Evolutionary conservation across 163 green algal genomes (phyloP).

Genomic region (Volvox carteri): DNA sequence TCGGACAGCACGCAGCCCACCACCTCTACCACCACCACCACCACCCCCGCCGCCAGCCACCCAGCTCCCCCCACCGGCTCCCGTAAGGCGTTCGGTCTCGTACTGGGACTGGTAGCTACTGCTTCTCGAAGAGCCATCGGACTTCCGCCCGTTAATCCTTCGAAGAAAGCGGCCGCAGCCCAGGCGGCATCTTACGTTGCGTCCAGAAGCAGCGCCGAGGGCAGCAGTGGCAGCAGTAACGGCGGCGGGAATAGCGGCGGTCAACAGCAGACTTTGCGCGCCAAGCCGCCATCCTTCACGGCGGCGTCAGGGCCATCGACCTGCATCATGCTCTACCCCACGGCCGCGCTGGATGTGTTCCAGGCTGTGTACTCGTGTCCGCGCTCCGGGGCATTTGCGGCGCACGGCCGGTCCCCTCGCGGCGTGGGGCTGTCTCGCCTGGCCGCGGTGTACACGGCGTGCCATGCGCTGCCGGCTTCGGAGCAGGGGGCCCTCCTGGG

Average conservation of each 20-base stretch:
- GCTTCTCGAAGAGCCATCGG: background rate
- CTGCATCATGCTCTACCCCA: conserved; percentile 22
- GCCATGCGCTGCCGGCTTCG: conserved; percentile 36
- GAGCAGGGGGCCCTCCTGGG: conserved; percentile 16
- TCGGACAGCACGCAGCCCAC: background rate
- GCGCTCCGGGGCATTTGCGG: conserved; percentile 62
- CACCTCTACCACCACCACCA: background rate
- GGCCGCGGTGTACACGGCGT: background rate
- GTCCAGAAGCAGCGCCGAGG: background rate
- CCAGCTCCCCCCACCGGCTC: background rate
- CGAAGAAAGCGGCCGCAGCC: background rate
- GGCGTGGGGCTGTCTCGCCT: conserved; percentile 56
- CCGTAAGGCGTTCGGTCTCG: background rate
- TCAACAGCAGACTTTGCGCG: background rate
- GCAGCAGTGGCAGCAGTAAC: background rate
- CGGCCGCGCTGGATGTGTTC: conserved; percentile 9
- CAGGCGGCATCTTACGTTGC: background rate
- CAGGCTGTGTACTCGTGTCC: conserved; percentile 13
- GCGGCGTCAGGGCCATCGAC: conserved; percentile 14
- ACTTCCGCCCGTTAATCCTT: background rate
- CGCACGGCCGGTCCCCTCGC: conserved; percentile 58
- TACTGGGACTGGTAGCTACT: background rate
- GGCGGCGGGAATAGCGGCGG: background rate
- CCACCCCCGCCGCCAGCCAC: background rate
- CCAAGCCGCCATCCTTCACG: conserved; percentile 10